A percentile compares a stretch with the other conserved stretches of the same genome.
Conservation (phyloP, 352 stramenopile genomes). For the Pythium folliculosum region DNA sequence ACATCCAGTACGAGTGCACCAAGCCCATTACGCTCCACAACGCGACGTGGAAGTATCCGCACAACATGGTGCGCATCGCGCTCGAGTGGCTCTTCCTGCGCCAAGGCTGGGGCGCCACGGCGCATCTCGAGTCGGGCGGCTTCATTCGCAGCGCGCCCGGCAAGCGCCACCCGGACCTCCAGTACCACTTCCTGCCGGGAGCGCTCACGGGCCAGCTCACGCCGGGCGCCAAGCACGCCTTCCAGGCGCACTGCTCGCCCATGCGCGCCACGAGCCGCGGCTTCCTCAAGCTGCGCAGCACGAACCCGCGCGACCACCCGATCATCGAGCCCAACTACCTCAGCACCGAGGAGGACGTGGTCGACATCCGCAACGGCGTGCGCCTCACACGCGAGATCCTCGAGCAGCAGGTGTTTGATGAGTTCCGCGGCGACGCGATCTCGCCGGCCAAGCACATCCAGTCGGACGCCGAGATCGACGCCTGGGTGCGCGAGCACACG, state of each 20-base stretch:
- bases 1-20: conserved; percentile 89
- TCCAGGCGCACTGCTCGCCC: conserved; percentile 87
- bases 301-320: conserved; percentile 72
- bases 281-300: conserved; percentile 76
- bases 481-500: conserved; percentile 81
- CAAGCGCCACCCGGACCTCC: conserved; percentile 84
- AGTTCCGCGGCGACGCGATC: conserved; percentile 79
- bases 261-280: conserved; percentile 88
- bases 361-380: conserved; percentile 79
- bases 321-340: conserved; percentile 91
- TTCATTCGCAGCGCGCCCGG: conserved; percentile 84
- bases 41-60: conserved; percentile 87
- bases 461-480: conserved; percentile 76
- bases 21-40: conserved; percentile 90
- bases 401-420: conserved; percentile 83
- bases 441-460: conserved; percentile 66
- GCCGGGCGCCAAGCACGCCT: conserved; percentile 64
- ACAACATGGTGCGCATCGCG: conserved; percentile 86
- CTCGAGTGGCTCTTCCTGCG: conserved; percentile 81
- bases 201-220: conserved; percentile 75
- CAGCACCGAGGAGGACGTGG: conserved; percentile 71
- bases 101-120: conserved; percentile 73
- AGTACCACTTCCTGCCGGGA: conserved; percentile 91
- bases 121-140: conserved; percentile 83
- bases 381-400: conserved; percentile 87